Evolutionary conservation across 306 rosid species (phyloP).

Genomic region (Begonia masoniana): DNA sequence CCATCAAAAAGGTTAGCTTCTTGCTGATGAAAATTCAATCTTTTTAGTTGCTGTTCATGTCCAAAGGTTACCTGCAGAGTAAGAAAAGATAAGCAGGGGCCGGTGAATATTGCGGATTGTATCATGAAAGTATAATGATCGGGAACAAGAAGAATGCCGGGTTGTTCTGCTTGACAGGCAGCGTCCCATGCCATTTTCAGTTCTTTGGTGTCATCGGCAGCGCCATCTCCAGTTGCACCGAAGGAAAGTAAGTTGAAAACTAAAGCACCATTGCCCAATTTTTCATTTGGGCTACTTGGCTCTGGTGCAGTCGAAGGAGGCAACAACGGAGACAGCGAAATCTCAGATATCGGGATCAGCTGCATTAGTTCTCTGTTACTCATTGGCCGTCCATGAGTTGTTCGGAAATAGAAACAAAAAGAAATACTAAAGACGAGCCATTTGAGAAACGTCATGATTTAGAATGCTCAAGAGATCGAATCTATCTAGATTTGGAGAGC

Average conservation of each 20-base stretch:
- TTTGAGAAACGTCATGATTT: too few relatives aligned
- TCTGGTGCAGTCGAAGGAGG: background rate
- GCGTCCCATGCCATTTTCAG: constrained; percentile 56
- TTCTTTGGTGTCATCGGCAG: constrained; percentile 41
- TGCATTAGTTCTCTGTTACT: background rate
- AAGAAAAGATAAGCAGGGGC: constrained; percentile 24
- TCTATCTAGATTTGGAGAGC: too few relatives aligned
- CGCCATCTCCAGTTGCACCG: constrained; percentile 59
- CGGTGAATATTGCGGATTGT: constrained; percentile 29
- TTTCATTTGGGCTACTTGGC: background rate
- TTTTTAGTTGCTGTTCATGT: too few relatives aligned
- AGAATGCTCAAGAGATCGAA: too few relatives aligned
- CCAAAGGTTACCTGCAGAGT: constrained; percentile 21
- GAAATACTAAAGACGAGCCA: too few relatives aligned
- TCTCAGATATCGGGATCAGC: constrained; percentile 5
- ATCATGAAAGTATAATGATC: constrained; percentile 25
- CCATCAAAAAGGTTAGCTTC: too few relatives aligned
- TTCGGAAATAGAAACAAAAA: too few relatives aligned
- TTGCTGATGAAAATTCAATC: too few relatives aligned
- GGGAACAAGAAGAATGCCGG: constrained; percentile 30
- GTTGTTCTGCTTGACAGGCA: constrained; percentile 32
- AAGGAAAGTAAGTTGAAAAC: constrained; percentile 30
- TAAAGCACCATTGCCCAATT: background rate
- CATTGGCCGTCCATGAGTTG: too few relatives aligned
- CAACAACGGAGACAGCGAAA: constrained; percentile 6